A percentile compares a stretch with the other conserved stretches of the same genome.
Evolutionary conservation across 106 monocot genomes (phyloP).

Genomic region (Iris macrosiphon): DNA sequence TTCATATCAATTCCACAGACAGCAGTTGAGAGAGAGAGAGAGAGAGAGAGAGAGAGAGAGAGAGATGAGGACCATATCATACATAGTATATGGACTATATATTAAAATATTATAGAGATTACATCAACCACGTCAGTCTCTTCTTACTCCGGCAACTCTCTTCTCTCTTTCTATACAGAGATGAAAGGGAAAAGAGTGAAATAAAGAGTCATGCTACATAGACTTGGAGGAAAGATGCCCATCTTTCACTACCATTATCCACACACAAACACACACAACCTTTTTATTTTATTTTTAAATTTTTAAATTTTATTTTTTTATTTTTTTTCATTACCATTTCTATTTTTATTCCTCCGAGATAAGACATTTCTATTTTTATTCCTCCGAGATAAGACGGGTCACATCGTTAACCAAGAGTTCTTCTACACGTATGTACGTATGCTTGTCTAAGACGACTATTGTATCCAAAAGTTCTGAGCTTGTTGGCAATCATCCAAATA

Average conservation of each 20-base stretch:
- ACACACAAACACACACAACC: slow-evolving; percentile 13
- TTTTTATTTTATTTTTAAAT: too few species aligned
- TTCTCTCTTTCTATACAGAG: slow-evolving; percentile 15
- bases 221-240: slow-evolving; percentile 2
- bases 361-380: too few species aligned
- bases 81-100: background rate
- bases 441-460: too few species aligned
- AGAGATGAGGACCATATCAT: background rate
- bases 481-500: too few species aligned
- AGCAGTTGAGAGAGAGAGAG: background rate
- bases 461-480: too few species aligned
- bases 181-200: slow-evolving; percentile 27
- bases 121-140: slow-evolving; percentile 17
- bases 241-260: slow-evolving; percentile 16
- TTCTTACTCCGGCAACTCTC: background rate
- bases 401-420: too few species aligned
- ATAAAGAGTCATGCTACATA: slow-evolving; percentile 4
- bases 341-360: background rate
- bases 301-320: too few species aligned
- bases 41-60: background rate
- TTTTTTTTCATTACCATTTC: background rate
- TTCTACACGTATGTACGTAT: too few species aligned
- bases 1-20: background rate
- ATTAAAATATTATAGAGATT: slow-evolving; percentile 14
- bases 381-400: too few species aligned